phyloP scores from a whole-genome alignment of 2,329 filamentous ascomycete species.

The Aspergillus pseudoglaucus region DNA sequence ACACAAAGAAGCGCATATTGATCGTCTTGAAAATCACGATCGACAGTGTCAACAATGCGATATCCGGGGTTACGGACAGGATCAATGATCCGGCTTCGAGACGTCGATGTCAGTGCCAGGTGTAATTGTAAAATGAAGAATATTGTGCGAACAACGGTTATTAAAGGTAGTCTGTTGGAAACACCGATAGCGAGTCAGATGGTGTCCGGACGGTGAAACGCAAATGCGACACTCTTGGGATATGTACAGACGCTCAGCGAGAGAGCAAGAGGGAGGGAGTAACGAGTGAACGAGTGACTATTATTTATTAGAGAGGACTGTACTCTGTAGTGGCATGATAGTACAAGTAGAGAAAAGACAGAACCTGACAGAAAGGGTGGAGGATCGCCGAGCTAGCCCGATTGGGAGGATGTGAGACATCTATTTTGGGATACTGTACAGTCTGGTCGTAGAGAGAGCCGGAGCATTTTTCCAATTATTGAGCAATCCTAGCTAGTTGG shows the following conservation, averaged over 20 bases:
- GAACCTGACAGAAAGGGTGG: slow-evolving; percentile 5
- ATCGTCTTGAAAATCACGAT: background rate
- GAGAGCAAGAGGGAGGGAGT: slow-evolving; percentile 3
- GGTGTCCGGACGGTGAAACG: slow-evolving; percentile 11
- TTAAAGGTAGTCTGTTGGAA: background rate
- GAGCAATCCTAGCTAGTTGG: no score
- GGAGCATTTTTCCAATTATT: background rate
- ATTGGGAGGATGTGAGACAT: slow-evolving; percentile 15
- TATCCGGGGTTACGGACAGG: no score
- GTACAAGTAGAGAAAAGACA: slow-evolving; percentile 6
- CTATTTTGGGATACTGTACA: slow-evolving; percentile 14
- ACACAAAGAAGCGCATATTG: slow-evolving; percentile 28
- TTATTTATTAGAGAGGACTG: no score
- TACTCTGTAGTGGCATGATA: background rate
- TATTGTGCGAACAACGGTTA: background rate
- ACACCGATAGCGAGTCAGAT: background rate
- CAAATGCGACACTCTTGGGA: slow-evolving; percentile 7
- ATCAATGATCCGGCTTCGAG: no score
- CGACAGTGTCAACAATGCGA: background rate
- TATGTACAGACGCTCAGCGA: slow-evolving; percentile 5
- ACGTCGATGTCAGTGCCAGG: no score
- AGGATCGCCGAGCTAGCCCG: background rate
- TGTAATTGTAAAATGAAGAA: no score
- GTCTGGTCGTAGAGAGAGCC: background rate
- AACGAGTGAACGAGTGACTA: slow-evolving; percentile 3